These are phyloP conservation scores for Theobroma grandiflorum DNA, from an alignment of 441 rosid species.

Conservation along the genomic window DNA sequence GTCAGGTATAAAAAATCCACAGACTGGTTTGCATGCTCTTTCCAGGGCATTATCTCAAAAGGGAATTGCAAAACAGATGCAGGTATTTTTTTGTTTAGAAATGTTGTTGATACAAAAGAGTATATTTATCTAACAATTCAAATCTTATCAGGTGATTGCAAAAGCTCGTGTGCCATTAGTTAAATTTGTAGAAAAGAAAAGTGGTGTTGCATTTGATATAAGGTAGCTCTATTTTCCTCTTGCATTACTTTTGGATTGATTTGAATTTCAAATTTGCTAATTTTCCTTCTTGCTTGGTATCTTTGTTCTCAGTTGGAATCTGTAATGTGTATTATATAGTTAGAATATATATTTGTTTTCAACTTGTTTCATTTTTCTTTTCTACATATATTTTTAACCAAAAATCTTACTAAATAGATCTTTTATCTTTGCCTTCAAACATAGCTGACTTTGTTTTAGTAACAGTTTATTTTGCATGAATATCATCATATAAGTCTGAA, in stretches of 20 bases:
- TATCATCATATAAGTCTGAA: not conserved
- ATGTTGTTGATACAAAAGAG: not conserved
- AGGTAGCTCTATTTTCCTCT: conserved; percentile 53
- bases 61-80: conserved; percentile 83
- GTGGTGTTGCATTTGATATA: conserved; percentile 80
- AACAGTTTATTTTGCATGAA: not conserved
- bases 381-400: not conserved
- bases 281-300: not conserved
- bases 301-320: not conserved
- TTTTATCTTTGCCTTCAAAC: not conserved
- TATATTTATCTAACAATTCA: not conserved
- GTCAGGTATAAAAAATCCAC: conserved; percentile 75
- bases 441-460: conserved; percentile 3
- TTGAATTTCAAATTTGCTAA: not conserved
- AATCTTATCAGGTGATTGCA: conserved; percentile 71
- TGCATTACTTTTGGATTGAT: not conserved
- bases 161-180: conserved; percentile 94
- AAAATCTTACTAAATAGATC: not conserved
- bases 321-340: not conserved
- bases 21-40: conserved; percentile 77
- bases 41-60: conserved; percentile 80
- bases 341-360: not conserved
- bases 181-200: conserved; percentile 86
- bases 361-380: not conserved
- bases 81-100: conserved; percentile 48